Conservation (phyloP, 306 rosid species). For the Cucurbita pepo region DNA sequence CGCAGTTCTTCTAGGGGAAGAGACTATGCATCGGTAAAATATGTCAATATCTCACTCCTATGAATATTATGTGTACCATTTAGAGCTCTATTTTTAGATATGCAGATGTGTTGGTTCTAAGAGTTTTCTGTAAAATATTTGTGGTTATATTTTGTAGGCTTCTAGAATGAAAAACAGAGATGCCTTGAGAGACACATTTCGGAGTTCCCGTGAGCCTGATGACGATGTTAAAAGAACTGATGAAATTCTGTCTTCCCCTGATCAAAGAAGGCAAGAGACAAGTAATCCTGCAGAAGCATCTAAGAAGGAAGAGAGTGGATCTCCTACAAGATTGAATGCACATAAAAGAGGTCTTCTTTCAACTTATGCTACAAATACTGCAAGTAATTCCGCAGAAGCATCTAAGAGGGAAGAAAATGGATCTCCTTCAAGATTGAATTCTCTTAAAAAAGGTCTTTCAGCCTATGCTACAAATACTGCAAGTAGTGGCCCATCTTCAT, state of each 20-base stretch:
- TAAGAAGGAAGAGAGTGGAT: slow-evolving; percentile 42
- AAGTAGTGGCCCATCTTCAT: slow-evolving; percentile 51
- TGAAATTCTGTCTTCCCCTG: slow-evolving; percentile 40
- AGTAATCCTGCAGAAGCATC: slow-evolving; percentile 27
- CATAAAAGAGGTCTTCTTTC: not conserved
- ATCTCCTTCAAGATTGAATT: slow-evolving; percentile 33
- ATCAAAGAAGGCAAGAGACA: slow-evolving; percentile 49
- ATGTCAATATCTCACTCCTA: not conserved
- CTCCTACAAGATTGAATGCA: slow-evolving; percentile 35
- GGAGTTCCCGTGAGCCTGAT: slow-evolving; percentile 48
- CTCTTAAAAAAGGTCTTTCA: slow-evolving; percentile 22
- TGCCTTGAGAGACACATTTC: slow-evolving; percentile 47
- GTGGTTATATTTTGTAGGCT: slow-evolving; percentile 27
- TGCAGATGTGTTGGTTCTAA: not conserved
- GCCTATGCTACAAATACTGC: slow-evolving; percentile 35
- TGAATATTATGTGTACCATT: not conserved
- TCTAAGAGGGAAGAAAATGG: slow-evolving; percentile 44
- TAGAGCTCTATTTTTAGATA: not conserved
- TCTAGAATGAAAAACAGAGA: slow-evolving; percentile 71
- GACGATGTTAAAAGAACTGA: slow-evolving; percentile 62
- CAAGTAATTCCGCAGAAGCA: slow-evolving; percentile 27
- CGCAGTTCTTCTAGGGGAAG: slow-evolving; percentile 66
- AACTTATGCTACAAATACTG: too few relatives aligned
- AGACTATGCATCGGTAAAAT: slow-evolving; percentile 56
- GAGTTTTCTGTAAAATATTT: not conserved